Evolutionary conservation across 2,329 filamentous ascomycete genomes (phyloP).

Genomic region (Emergomyces pasteurianus): DNA sequence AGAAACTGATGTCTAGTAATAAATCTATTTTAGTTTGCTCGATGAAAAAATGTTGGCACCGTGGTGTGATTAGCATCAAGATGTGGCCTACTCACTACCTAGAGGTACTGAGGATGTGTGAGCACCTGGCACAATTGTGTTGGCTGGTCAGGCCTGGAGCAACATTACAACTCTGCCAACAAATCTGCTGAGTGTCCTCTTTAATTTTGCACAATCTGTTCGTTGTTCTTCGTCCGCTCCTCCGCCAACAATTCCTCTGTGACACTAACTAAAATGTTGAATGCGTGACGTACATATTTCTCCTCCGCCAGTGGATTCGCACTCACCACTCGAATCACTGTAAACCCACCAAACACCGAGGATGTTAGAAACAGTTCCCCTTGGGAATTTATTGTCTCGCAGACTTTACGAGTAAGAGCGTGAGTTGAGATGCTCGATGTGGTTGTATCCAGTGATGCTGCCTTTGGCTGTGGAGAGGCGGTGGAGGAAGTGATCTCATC

Average conservation of each 20-base stretch:
- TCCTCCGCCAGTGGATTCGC: slow-evolving; percentile 58
- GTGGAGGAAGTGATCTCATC: slow-evolving; percentile 20
- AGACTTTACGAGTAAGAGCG: slow-evolving; percentile 58
- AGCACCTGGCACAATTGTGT: too few relatives aligned
- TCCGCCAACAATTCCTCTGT: slow-evolving; percentile 43
- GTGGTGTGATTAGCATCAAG: too few relatives aligned
- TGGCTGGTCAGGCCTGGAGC: too few relatives aligned
- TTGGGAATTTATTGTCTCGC: slow-evolving; percentile 58
- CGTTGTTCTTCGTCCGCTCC: background rate
- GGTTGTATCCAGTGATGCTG: slow-evolving; percentile 18
- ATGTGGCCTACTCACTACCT: too few relatives aligned
- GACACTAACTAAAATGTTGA: slow-evolving; percentile 56
- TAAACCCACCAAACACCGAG: slow-evolving; percentile 58
- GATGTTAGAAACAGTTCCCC: slow-evolving; percentile 77
- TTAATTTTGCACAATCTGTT: background rate
- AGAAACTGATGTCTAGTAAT: too few relatives aligned
- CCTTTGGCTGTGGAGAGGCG: too few relatives aligned
- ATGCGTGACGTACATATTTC: slow-evolving; percentile 59
- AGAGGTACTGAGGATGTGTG: too few relatives aligned
- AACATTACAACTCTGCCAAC: too few relatives aligned
- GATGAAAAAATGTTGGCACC: too few relatives aligned
- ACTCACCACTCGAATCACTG: slow-evolving; percentile 72
- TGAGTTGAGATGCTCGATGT: slow-evolving; percentile 42
- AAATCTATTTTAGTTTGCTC: too few relatives aligned
- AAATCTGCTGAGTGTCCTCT: background rate